Conservation (phyloP, 352 stramenopile species). For the Globisporangium megalacanthum region DNA sequence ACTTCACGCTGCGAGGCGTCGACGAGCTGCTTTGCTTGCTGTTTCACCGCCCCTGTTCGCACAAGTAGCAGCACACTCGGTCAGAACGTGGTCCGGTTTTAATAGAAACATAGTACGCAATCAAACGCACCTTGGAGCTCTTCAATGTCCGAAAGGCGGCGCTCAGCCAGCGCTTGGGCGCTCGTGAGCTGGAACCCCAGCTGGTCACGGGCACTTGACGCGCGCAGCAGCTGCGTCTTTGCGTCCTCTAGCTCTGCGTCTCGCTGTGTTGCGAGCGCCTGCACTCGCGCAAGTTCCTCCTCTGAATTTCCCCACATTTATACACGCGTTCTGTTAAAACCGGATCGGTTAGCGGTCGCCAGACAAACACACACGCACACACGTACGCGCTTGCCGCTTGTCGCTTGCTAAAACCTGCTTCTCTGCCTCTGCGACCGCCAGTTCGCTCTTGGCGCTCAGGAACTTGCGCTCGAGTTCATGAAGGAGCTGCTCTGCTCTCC, state of each 20-base stretch:
- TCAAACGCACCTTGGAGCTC: slow-evolving; percentile 36
- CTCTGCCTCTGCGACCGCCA: slow-evolving; percentile 51
- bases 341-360: too few relatives aligned
- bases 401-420: slow-evolving; percentile 36
- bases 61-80: too few relatives aligned
- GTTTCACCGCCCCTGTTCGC: slow-evolving; percentile 28
- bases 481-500: slow-evolving; percentile 69
- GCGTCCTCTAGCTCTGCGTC: slow-evolving; percentile 24
- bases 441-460: slow-evolving; percentile 49
- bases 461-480: slow-evolving; percentile 78
- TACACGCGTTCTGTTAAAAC: too few relatives aligned
- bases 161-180: slow-evolving; percentile 43
- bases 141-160: slow-evolving; percentile 56
- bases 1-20: slow-evolving; percentile 56
- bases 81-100: too few relatives aligned
- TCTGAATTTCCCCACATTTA: too few relatives aligned
- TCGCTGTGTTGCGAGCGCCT: slow-evolving; percentile 16
- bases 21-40: slow-evolving; percentile 51
- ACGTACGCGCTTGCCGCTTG: slow-evolving; percentile 36
- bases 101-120: background rate
- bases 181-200: slow-evolving; percentile 44
- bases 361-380: too few relatives aligned
- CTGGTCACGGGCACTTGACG: slow-evolving; percentile 48
- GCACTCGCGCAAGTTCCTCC: slow-evolving; percentile 20
- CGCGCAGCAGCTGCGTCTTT: slow-evolving; percentile 37